Evolutionary conservation across 2,329 filamentous ascomycete genomes (phyloP), one percentile per base, ranked within the genome.

Genomic region (Penicillium sp.): DNA sequence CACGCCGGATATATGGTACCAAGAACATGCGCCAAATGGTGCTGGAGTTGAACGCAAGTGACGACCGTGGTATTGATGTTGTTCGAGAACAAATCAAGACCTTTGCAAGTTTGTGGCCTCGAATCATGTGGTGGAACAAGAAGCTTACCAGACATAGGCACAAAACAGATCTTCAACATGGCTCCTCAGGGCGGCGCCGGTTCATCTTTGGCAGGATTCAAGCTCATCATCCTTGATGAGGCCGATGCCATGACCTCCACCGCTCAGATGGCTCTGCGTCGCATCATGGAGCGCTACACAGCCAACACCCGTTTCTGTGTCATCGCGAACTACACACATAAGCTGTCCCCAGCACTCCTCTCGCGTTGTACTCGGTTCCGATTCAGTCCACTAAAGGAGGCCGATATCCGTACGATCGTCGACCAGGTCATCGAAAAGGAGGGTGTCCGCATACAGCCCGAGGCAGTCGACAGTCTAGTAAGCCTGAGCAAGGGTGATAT

Each of bases 231-330:
- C 51, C 84, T 99, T 4, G 94, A 99, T 73, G 94, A 99, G 79
- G 94, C 94, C n/a, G 94, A 99, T 72, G 94, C 94, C 50, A 99
- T 99, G 94, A 99, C 94, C n/a, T 89, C 90, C 50, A 95, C 93
- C 0, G 94, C 94, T 5, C 94, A 99, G 75, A 99, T 99, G 93
- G 94, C 94, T 0, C 80, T 99, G 51, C 85, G 94, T 58, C 82
- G 94, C 45, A 97, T 99, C 69, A 99, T 99, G 94, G 94, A 99
- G 72, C 96, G 96, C 77, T 99, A 99, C 78, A 99, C 94, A 0
- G 90, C 90, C 56, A 99, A 99, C 77, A 97, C 94, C 2, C 83
- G 94, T 48, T 99, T 99, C 77, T 97, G 93, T 77, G 91, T 99
- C 70, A 97, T 99, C 65, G 94, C 94, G 65, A 99, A 99, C 77